Evolutionary conservation across 805 yeast genomes (phyloP), one percentile per base, ranked within the genome.

Genomic region (Pichia rugopelliculosa): DNA sequence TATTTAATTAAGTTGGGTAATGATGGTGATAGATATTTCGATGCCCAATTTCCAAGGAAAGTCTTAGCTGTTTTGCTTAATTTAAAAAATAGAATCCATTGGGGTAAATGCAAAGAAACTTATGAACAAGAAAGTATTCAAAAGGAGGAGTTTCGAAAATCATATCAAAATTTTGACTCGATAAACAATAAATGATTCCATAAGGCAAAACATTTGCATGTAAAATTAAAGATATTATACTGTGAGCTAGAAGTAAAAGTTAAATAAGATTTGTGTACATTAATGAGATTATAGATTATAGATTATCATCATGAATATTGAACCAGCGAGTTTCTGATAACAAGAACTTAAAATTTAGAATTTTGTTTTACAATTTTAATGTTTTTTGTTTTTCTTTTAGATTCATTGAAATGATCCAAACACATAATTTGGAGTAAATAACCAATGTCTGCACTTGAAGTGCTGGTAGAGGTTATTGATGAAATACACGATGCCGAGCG

Each of bases 41-140:
- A 90, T 61, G 64, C 87, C 13, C 96, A 87, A 55, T 86, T 90
- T 57, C 95, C 96, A 1, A 71, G 97, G 60, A 74, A 88, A 57
- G 89, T 85, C 1, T 57, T 87, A 25, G 90, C 96, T 0, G 71
- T 72, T 52, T 64, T 82, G 3, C 59, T 89, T 43, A 77, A 73
- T 39, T 68, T 76, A 15, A 82, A 84, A 2, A 80, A 79, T 45
- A 70, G 89, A 52, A 62, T 76, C 0, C 80, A 79, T 49, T 89
- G 96, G 97, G 83, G 82, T 48, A 76, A 77, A 44, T 88, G 96
- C 58, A 18, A 18, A 42, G 95, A 88, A 61, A 65, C 83, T 0
- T 67, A 67, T 39, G 67, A 67, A n/a, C 77, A 79, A 54, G 96
- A 90, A 58, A 68, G 71, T 3, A 58, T 64, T 13, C 93, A 88